Evolutionary conservation across 495 filamentous ascomycete species (phyloP).

Genomic region (Podospora australis): DNA sequence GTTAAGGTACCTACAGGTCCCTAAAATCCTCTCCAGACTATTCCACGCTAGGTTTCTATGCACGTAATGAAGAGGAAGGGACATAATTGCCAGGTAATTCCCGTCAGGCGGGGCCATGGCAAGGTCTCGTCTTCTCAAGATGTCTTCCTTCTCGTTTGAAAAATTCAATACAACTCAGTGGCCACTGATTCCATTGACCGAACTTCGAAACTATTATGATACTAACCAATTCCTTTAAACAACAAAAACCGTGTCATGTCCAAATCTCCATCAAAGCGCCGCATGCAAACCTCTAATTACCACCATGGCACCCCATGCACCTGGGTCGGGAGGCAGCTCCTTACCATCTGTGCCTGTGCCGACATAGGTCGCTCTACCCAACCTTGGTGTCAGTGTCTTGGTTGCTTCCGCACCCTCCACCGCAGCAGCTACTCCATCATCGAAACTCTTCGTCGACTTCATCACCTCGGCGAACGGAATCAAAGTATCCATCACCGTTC

Average conservation of each 20-base stretch:
- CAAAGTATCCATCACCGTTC: slow-evolving; percentile 53
- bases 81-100: too few relatives aligned
- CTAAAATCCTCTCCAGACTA: too few relatives aligned
- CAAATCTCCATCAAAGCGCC: neutral
- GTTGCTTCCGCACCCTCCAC: slow-evolving; percentile 50
- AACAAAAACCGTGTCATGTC: neutral
- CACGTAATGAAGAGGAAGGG: too few relatives aligned
- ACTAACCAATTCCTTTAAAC: neutral
- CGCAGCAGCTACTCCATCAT: slow-evolving; percentile 45
- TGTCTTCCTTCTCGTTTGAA: too few relatives aligned
- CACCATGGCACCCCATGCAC: slow-evolving; percentile 56
- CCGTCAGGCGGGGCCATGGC: too few relatives aligned
- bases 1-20: too few relatives aligned
- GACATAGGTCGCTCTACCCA: slow-evolving; percentile 56
- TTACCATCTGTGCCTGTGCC: slow-evolving; percentile 39
- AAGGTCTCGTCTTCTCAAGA: too few relatives aligned
- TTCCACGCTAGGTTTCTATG: too few relatives aligned
- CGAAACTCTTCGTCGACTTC: slow-evolving; percentile 36
- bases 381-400: slow-evolving; percentile 46
- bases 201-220: neutral
- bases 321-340: slow-evolving; percentile 51
- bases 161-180: neutral
- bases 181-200: too few relatives aligned
- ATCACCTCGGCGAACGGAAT: slow-evolving; percentile 52
- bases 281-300: slow-evolving; percentile 44